These are phyloP conservation scores for Colletotrichum lentis DNA, from an alignment of 2,329 filamentous ascomycete genomes.

Conservation along the genomic window DNA sequence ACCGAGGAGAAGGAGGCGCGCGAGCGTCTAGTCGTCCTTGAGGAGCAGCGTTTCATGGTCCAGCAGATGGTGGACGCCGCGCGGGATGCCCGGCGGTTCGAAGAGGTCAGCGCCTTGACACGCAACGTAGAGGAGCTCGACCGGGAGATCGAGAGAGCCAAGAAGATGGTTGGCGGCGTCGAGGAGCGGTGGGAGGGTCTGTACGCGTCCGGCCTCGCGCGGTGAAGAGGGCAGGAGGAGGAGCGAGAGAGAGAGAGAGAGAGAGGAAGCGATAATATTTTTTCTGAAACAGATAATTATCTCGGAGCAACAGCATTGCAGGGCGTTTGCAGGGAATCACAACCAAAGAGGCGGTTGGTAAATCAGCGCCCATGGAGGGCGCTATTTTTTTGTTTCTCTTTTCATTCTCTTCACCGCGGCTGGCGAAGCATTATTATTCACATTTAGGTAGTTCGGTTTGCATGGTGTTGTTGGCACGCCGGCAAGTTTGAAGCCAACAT, in stretches of 20 bases:
- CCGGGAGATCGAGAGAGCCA: conserved; percentile 75
- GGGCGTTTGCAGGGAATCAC: conserved; percentile 44
- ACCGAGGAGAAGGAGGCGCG: conserved; percentile 83
- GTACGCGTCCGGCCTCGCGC: conserved; percentile 47
- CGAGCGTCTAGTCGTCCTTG: conserved; percentile 82
- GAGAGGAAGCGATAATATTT: background rate
- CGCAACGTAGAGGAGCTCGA: conserved; percentile 85
- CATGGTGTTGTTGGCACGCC: background rate
- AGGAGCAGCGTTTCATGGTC: conserved; percentile 92
- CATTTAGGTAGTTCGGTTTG: background rate
- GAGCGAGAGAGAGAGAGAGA: too few species aligned
- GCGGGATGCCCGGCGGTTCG: conserved; percentile 78
- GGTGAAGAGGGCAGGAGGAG: background rate
- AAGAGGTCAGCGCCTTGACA: conserved; percentile 82
- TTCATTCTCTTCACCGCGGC: background rate
- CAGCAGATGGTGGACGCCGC: conserved; percentile 84
- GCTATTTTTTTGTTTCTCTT: too few species aligned
- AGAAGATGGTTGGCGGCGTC: conserved; percentile 69
- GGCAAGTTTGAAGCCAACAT: background rate
- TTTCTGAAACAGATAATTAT: background rate
- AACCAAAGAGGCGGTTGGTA: too few species aligned
- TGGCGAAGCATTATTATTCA: background rate
- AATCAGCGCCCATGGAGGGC: too few species aligned
- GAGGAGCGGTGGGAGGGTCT: conserved; percentile 67
- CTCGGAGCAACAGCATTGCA: conserved; percentile 45